phyloP scores from a whole-genome alignment of 2,329 filamentous ascomycete species.

The Tolypocladium capitatum region DNA sequence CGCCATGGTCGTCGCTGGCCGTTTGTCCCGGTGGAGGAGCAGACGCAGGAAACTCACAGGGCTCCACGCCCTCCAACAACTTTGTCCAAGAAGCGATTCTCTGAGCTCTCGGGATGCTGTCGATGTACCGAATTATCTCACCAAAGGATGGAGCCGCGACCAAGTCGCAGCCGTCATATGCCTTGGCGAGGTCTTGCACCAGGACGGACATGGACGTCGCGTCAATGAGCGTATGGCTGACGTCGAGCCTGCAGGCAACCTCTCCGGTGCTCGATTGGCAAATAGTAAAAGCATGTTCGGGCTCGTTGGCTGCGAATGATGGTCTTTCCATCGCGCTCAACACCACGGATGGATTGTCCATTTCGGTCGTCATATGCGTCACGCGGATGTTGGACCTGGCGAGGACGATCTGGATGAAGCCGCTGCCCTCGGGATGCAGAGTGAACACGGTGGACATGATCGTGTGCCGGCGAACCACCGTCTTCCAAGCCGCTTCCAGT shows the following conservation, averaged over 20 bases:
- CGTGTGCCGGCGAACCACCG: slow-evolving; percentile 1
- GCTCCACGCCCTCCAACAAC: slow-evolving; percentile 2
- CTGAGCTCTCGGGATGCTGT: neutral
- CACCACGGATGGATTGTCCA: neutral
- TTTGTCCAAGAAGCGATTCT: slow-evolving; percentile 5
- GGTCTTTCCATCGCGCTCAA: neutral
- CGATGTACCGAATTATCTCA: slow-evolving; percentile 2
- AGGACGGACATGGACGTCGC: slow-evolving; percentile 15
- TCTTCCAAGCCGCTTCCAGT: slow-evolving; percentile 6
- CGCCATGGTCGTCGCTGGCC: neutral
- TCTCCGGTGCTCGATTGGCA: slow-evolving; percentile 4
- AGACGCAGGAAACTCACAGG: slow-evolving; percentile 4
- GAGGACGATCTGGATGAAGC: slow-evolving; percentile 6
- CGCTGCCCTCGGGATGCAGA: slow-evolving; percentile 4
- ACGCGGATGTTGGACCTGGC: neutral
- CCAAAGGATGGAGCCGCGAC: neutral
- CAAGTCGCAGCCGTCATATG: slow-evolving; percentile 11
- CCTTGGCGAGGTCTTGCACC: slow-evolving; percentile 13
- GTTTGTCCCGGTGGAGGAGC: neutral
- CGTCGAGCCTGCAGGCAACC: slow-evolving; percentile 14
- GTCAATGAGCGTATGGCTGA: slow-evolving; percentile 19
- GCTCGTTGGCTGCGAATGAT: slow-evolving; percentile 3
- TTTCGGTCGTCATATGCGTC: neutral
- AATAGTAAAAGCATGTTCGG: slow-evolving; percentile 4
- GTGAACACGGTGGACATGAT: slow-evolving; percentile 4